Conservation (phyloP, 164 flowering plant genomes). For the Stephania japonica region DNA sequence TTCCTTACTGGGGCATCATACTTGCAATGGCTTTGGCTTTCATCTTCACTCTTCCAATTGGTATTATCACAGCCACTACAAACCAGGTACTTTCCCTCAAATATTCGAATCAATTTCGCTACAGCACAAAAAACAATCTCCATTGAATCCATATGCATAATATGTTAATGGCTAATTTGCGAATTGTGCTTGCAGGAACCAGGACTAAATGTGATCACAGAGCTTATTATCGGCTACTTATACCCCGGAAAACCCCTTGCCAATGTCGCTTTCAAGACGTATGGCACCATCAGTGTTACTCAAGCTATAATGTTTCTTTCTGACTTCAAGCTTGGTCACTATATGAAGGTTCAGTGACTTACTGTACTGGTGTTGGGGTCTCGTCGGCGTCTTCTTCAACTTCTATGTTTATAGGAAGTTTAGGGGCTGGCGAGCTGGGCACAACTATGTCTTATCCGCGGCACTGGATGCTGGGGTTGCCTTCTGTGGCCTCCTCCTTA, state of each 20-base stretch:
- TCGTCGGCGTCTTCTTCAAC: conserved; percentile 47
- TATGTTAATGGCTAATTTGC: not conserved
- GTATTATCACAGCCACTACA: conserved; percentile 69
- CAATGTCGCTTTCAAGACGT: conserved; percentile 19
- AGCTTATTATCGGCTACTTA: conserved; percentile 15
- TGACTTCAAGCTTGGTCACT: conserved; percentile 18
- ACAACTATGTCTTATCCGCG: conserved; percentile 59
- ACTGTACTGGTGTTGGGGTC: conserved; percentile 33
- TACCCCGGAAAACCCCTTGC: conserved; percentile 19
- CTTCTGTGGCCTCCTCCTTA: conserved; percentile 38
- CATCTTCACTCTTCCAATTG: conserved; percentile 69
- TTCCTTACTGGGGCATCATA: conserved; percentile 74
- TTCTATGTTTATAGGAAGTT: conserved; percentile 32
- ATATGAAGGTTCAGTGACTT: conserved; percentile 34
- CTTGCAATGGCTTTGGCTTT: conserved; percentile 28
- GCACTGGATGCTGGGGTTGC: conserved; percentile 65
- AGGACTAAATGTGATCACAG: conserved; percentile 15
- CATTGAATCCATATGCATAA: too few relatives aligned
- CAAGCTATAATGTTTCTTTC: conserved; percentile 11
- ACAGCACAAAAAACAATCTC: too few relatives aligned
- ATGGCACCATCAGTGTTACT: conserved; percentile 16
- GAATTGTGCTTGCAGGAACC: conserved; percentile 10
- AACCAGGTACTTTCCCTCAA: conserved; percentile 33
- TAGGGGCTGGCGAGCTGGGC: conserved; percentile 61
- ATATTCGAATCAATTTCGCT: too few relatives aligned